Base-by-base conservation (phyloP, 805 yeast species). In the Kodamaea lidongshanica region DNA sequence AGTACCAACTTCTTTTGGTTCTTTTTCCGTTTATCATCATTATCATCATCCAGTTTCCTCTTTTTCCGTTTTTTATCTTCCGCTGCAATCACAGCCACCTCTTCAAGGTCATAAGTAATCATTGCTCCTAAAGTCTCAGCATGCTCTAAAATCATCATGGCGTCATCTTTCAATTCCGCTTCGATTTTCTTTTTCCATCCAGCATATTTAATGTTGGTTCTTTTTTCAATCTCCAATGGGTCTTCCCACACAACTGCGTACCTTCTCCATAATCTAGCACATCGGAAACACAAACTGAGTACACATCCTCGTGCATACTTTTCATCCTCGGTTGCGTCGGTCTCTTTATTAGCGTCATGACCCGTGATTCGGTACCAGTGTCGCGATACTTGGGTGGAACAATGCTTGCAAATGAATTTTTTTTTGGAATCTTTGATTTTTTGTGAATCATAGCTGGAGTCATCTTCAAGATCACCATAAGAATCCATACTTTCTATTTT, bases 221-320 rank as follows among this genome's bases (percentile, higher is more conserved):
- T 74, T 48, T 66, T 72, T 24, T 75, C 54, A 0, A 84, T 76
- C 32, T 78, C 86, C 14, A 56, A 42, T 0, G 95, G 95, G 19
- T 74, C 76, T 41, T 79, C 85, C 97, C 97, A 92, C 7, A 64
- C 66, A 0, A 84, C 77, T 0, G 87, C 96, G 53, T 89, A 89
- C 22, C 94, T 61, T 52, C 95, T 69, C 97, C 97, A 89, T 16
- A 92, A 49, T 35, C 82, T 68, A 0, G 96, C 95, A 61, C 98
- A 89, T 32, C 97, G 65, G 16, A 70, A 57, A 52, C 98, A 89
- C 9, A 89, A 58, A 0, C 87, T 96, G 10, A 64, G 54, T 2
- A 75, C 57, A 1, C 58, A 45, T 5, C 58, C 38, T 4, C 38
- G 32, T 8, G 41, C 44, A 7, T 33, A 23, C 7, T 37, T 39